Evolutionary conservation across 352 stramenopile genomes (phyloP), one percentile per base, ranked within the genome.

Genomic region (Phytopythium helicoides): DNA sequence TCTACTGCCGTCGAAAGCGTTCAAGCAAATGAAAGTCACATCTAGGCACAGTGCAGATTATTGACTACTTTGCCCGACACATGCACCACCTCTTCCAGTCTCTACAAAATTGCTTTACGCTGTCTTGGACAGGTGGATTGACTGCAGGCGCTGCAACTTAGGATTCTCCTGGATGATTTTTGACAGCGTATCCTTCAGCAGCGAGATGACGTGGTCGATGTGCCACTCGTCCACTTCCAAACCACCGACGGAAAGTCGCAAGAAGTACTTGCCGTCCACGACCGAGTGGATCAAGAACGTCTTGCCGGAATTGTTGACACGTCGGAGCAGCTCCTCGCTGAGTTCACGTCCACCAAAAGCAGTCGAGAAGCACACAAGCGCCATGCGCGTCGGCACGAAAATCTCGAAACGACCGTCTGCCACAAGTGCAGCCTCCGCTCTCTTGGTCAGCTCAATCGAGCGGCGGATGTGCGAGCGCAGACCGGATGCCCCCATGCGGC

Each of bases 271-370:
- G 18, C 58, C 61, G 39, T 85, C 74, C 31, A 89, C 65, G 10
- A 87, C 73, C 2, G 79, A 87, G 58, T 87, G 76, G 38, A 87
- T 77, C 33, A 87, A 45, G 48, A 90, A 90, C 8, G 56, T 54
- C 58, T 81, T 76, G 35, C 79, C 78, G 2, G 59, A 79, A 25
- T 76, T 67, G 47, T 87, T 87, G 25, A 86, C 76, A 4, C 62
- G 62, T 26, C 78, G 71, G 31, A 89, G 66, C 18, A 87, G 51
- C 34, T 60, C 54, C 56, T 83, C 70, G 28, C 68, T 83, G 31
- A 76, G 42, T 15, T 76, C 71, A 14, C 73, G 65, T 26, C 62
- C 71, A 16, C 64, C 69, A 23, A 81, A 77, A 8, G 63, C 62
- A 28, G 84, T 58, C 45, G 73, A 66, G 47, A 89, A 89, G 54